Percentiles rank a stretch among this genome's conserved stretches.
Conservation (phyloP, 192 early-diverging fungal species). For the Coemansia nantahalensis region DNA sequence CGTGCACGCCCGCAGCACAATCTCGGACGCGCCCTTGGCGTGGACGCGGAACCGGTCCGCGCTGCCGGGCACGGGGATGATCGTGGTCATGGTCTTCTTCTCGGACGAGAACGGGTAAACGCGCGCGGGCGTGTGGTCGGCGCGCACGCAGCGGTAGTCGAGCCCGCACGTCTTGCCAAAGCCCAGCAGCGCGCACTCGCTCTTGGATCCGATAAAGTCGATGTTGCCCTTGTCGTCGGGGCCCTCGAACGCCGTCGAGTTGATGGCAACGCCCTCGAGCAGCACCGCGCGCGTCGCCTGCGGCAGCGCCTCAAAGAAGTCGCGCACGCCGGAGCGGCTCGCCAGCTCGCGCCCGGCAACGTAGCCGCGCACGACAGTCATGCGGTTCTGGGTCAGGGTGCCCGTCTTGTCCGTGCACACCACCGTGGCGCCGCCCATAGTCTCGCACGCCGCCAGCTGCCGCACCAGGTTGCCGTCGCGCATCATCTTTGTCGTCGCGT, state of each 20-base stretch:
- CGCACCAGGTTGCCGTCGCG: conserved; percentile 79
- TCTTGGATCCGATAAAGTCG: conserved; percentile 75
- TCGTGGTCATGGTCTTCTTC: conserved; percentile 86
- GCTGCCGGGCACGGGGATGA: conserved; percentile 48
- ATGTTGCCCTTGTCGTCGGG: conserved; percentile 61
- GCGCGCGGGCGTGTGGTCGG: conserved; percentile 55
- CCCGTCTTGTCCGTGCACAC: conserved; percentile 90
- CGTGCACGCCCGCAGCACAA: conserved; percentile 64
- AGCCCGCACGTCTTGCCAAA: conserved; percentile 63
- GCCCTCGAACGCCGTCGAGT: conserved; percentile 75
- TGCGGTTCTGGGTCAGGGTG: conserved; percentile 80
- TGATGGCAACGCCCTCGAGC: conserved; percentile 63
- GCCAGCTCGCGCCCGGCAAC: conserved; percentile 54
- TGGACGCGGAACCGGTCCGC: conserved; percentile 52
- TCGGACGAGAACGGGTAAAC: conserved; percentile 88
- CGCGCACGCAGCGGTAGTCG: conserved; percentile 59
- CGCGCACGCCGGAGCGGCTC: conserved; percentile 41
- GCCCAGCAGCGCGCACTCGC: conserved; percentile 73
- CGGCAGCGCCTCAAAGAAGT: conserved; percentile 54
- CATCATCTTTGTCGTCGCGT: conserved; percentile 80
- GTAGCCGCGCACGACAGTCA: conserved; percentile 71
- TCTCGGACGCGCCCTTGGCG: conserved; percentile 82
- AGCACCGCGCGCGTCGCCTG: conserved; percentile 43
- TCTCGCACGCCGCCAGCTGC: conserved; percentile 76
- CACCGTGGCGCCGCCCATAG: conserved; percentile 79